phyloP scores from a whole-genome alignment of 2,329 filamentous ascomycete species.

The Beauveria sp. region DNA sequence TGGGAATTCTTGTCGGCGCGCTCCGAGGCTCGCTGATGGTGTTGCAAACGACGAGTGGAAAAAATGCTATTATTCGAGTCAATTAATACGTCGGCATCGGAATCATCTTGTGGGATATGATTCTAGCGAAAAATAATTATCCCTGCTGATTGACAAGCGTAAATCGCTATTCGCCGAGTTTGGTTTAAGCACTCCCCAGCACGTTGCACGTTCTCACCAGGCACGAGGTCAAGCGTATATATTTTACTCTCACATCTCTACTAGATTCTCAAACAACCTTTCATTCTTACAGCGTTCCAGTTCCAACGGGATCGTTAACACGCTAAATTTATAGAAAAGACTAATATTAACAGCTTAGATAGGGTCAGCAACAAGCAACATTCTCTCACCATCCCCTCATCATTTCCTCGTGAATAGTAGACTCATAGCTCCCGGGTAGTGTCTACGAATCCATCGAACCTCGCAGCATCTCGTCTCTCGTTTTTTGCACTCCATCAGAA shows the following conservation, averaged over 20 bases:
- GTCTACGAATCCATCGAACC: neutral
- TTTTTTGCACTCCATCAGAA: neutral
- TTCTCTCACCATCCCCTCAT: neutral
- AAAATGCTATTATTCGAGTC: neutral
- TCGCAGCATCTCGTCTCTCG: neutral
- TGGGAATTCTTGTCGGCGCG: slow-evolving; percentile 18
- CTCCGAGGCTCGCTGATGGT: slow-evolving; percentile 18
- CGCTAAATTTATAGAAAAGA: neutral
- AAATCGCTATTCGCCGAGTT: neutral
- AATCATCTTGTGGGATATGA: neutral
- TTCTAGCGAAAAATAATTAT: neutral
- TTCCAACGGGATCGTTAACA: neutral
- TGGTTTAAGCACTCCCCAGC: neutral
- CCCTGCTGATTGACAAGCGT: too few relatives aligned
- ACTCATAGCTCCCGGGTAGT: neutral
- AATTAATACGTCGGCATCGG: neutral
- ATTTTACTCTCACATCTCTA: too few relatives aligned
- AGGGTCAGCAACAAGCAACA: neutral
- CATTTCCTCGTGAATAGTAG: neutral
- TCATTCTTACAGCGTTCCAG: neutral
- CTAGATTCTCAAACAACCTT: neutral
- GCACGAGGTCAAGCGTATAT: neutral
- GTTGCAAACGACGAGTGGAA: neutral
- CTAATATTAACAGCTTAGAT: neutral
- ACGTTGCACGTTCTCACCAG: neutral